phyloP scores from a whole-genome alignment of 768 basidiomycete species.

The Tricholoma flavovirens region DNA sequence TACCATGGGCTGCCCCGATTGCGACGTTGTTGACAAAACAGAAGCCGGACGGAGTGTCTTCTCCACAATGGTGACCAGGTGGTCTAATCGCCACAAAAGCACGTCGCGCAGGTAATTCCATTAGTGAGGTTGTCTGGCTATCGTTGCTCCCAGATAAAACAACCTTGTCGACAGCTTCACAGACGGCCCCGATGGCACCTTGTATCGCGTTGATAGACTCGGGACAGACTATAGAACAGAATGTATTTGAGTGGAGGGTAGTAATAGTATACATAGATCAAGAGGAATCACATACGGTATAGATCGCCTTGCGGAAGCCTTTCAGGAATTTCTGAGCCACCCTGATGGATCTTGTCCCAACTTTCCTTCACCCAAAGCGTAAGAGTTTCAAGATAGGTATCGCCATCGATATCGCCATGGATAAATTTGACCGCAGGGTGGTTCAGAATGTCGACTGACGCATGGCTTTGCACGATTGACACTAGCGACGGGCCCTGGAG shows the following conservation, averaged over 20 bases:
- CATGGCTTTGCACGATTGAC: conserved; percentile 46
- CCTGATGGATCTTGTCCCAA: conserved; percentile 51
- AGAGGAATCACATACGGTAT: conserved; percentile 45
- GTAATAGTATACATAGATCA: background rate
- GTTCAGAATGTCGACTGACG: conserved; percentile 49
- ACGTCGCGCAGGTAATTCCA: conserved; percentile 21
- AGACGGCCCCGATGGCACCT: conserved; percentile 77
- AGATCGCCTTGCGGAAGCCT: conserved; percentile 73
- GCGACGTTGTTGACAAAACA: conserved; percentile 95
- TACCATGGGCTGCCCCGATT: conserved; percentile 87
- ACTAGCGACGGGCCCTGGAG: conserved; percentile 22
- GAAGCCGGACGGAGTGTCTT: conserved; percentile 86
- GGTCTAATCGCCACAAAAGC: conserved; percentile 87
- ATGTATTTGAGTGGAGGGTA: background rate
- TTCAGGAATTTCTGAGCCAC: conserved; percentile 71
- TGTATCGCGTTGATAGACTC: conserved; percentile 71
- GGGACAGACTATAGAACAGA: conserved; percentile 56
- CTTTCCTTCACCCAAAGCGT: conserved; percentile 56
- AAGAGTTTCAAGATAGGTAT: conserved; percentile 63
- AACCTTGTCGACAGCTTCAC: conserved; percentile 80
- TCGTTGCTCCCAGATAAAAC: conserved; percentile 20
- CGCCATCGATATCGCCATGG: conserved; percentile 63
- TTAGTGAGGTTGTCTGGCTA: background rate
- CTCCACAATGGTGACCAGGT: conserved; percentile 93
- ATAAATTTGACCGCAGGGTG: conserved; percentile 66